Evolutionary conservation across 805 yeast genomes (phyloP), one percentile per base, ranked within the genome.

Genomic region (Ogataea wickerhamii): DNA sequence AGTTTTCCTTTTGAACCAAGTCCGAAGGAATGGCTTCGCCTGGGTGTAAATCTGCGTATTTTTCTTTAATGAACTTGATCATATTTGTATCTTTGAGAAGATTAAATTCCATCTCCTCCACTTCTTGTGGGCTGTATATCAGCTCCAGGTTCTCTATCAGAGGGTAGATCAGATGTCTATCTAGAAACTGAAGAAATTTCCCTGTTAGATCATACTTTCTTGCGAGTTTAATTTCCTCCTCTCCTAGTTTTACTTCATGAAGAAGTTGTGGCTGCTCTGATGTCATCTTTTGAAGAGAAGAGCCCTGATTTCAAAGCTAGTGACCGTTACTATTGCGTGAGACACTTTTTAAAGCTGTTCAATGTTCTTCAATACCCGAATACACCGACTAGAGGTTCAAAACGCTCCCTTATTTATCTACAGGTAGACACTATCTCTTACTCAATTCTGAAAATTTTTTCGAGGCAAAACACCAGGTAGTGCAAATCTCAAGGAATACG

Each of bases 91-190:
- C 81, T 52, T 74, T 73, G 48, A 78, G 64, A 39, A 78, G 58
- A 44, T 76, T 74, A 47, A 66, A 74, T 47, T 73, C 73, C 45
- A 74, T 61, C 47, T 67, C 58, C 36, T 70, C 64, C 38, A 78
- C 62, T 42, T 65, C 67, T 40, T 61, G 53, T 14, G 56, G 39
- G 14, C 54, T 34, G 52, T 74, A 71, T 23, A 74, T 56, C 41
- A 64, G 63, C 37, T 62, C 66, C 35, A 71, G 63, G 31, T 68
- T 70, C 53, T 73, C 77, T 21, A 76, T 56, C 48, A 78, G 57
- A 31, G 78, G 77, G 45, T 71, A 75, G 40, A 72, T 64, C 55
- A 80, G 60, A 50, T 78, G 82, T 44, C 83, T 70, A 60, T 80
- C 87, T 51, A 80, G 60, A 51, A 76, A 80, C 30, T 77, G 77